Evolutionary conservation across 495 filamentous ascomycete genomes (phyloP).

Genomic region (Chlorociboria aeruginascens): DNA sequence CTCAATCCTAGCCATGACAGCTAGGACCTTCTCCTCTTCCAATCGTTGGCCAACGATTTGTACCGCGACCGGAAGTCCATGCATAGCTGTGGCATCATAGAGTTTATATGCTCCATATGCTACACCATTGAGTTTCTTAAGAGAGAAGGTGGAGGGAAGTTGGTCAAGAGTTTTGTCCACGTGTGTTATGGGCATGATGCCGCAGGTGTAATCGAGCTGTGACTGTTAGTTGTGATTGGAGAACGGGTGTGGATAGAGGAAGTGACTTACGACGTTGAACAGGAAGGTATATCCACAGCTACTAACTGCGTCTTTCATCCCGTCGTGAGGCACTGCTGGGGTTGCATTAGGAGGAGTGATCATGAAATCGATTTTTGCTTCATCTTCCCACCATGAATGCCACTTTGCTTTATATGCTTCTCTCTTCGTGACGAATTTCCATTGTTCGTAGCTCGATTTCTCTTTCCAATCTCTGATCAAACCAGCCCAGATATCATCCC

Average conservation of each 20-base stretch:
- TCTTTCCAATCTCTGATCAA: slow-evolving; percentile 59
- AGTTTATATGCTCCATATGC: slow-evolving; percentile 76
- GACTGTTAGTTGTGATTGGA: slow-evolving; percentile 6
- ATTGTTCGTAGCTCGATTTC: slow-evolving; percentile 63
- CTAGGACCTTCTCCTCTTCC: slow-evolving; percentile 87
- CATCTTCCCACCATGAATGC: slow-evolving; percentile 72
- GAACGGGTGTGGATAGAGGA: slow-evolving; percentile 23
- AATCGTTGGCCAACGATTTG: slow-evolving; percentile 77
- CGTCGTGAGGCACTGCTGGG: slow-evolving; percentile 78
- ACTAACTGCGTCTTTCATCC: slow-evolving; percentile 75
- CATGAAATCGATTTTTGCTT: slow-evolving; percentile 61
- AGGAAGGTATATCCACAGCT: slow-evolving; percentile 93
- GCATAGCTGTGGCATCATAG: slow-evolving; percentile 76
- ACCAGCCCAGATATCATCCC: slow-evolving; percentile 67
- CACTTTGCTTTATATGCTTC: slow-evolving; percentile 67
- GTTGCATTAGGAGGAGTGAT: slow-evolving; percentile 81
- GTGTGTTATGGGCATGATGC: slow-evolving; percentile 77
- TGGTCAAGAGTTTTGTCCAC: slow-evolving; percentile 61
- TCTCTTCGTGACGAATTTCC: slow-evolving; percentile 64
- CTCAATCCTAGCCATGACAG: slow-evolving; percentile 70
- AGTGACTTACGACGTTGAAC: slow-evolving; percentile 57
- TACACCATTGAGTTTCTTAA: slow-evolving; percentile 61
- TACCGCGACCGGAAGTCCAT: slow-evolving; percentile 75
- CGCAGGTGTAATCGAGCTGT: slow-evolving; percentile 69
- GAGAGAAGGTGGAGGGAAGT: slow-evolving; percentile 43